Evolutionary conservation across 306 rosid genomes (phyloP), one percentile per base, ranked within the genome.

Genomic region (Dicorynia guianensis): DNA sequence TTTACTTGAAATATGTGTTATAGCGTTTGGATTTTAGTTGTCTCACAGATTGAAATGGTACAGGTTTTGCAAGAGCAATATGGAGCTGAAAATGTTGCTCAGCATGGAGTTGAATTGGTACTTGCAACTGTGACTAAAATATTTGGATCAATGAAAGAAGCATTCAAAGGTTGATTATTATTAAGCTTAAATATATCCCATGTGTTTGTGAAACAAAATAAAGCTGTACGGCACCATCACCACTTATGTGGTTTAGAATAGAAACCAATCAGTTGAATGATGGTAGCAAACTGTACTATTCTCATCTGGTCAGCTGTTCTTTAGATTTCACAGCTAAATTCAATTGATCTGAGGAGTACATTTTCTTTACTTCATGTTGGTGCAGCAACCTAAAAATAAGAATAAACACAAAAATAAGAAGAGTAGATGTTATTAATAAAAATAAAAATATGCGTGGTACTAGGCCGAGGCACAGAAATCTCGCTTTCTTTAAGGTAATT

Each of bases 11-110:
- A 12, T 59, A 40, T 49, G 52, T 48, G 42, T 44, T 40, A n/a
- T 18, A 9, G 19, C 59, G 63, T 19, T 18, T 76, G 71, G 56
- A 59, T n/a, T n/a, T n/a, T 67, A 64, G 54, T 54, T 72, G 49
- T 61, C 65, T 61, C 39, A 38, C 75, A 15, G 64, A 57, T 61
- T 76, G 69, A 68, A 42, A 40, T 63, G 75, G 10, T 74, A 63
- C 80, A 95, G 99, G 88, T 74, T 76, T 86, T 96, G 78, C 83
- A 85, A 79, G 90, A 90, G 81, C 85, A 86, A 71, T 48, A 81
- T 81, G 97, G 88, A 81, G 15, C 75, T 68, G 93, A 86, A 62
- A 86, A 75, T 65, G 52, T 72, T 74, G 76, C 84, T 77, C 88
- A 84, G 80, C 85, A 85, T 14, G 97, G 96, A 74, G 78, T 74